A percentile compares a stretch with the other conserved stretches of the same genome.
phyloP scores from a whole-genome alignment of 1,284 basidiomycete genomes.

The Boletellus deceptivus region DNA sequence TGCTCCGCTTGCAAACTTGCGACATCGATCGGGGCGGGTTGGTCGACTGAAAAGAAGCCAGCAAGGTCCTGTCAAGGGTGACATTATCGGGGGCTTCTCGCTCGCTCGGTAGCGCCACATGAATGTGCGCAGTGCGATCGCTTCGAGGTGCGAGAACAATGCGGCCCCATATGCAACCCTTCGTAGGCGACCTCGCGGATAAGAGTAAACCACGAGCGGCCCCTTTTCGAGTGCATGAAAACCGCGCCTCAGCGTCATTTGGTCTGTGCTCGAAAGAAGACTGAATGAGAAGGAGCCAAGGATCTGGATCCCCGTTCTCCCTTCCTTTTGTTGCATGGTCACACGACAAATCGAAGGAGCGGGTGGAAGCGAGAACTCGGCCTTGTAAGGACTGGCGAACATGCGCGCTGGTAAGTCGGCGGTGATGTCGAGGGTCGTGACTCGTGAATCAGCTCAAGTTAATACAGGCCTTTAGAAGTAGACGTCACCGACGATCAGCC shows the following conservation, averaged over 20 bases:
- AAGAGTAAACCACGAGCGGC: no score
- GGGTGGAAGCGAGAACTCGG: background rate
- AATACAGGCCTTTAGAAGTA: slow-evolving; percentile 2
- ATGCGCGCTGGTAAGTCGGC: background rate
- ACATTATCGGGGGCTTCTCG: slow-evolving; percentile 4
- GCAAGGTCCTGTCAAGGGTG: background rate
- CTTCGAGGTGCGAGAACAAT: background rate
- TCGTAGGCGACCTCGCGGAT: no score
- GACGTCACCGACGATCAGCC: background rate
- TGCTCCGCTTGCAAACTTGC: no score
- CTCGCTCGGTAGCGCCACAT: background rate
- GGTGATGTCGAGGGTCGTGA: background rate
- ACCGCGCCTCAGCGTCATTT: background rate
- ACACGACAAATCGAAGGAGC: no score
- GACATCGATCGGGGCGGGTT: no score
- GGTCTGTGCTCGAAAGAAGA: background rate
- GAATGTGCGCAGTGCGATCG: background rate
- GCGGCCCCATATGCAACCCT: no score
- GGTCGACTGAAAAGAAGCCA: background rate
- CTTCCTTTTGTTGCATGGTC: no score
- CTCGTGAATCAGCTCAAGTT: background rate
- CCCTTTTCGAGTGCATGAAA: background rate
- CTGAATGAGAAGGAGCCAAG: background rate
- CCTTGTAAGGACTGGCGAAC: background rate
- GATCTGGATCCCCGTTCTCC: background rate